Base-by-base conservation (phyloP, 2,329 filamentous ascomycete species). In the Diplocarpon mali region DNA sequence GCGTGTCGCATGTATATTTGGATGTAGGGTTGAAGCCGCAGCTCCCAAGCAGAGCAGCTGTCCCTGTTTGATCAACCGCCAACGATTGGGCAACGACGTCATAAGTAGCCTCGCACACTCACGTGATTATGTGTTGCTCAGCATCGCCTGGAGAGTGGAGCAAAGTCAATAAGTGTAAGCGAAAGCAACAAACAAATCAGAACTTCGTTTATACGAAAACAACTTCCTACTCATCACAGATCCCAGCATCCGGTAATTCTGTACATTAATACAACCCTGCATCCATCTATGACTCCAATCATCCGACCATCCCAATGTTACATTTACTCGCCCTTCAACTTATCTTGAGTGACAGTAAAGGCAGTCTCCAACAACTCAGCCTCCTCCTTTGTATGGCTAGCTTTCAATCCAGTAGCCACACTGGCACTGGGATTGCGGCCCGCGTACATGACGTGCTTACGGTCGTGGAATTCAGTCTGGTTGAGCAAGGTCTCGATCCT, bases 401-500 rank as follows among this genome's bases (percentile, higher is more conserved):
- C 70, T 80, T 98, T 98, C 62, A 92, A 69, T 66, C 92, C 92
- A 44, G 90, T 95, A 31, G 92, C 92, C 20, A 96, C 90, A 53
- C 83, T 90, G 13, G 92, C 90, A 61, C 87, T 95, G 31, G 90
- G 90, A 68, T 88, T 83, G 59, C 92, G 83, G 56, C 92, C 92
- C 48, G 92, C 92, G 66, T 96, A 98, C 79, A 95, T 87, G 63
- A 95, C 88, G 68, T 94, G 86, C 70, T 94, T 89, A 63, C 85
- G 80, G 69, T 93, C 81, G 71, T 96, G 90, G 69, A 94, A 74
- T 69, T 93, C 69, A 0, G 92, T 96, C 64, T 93, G 67, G 71
- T 96, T 95, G 55, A 98, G 75, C 54, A 98, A 70, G 8, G 90
- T 98, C 78, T 98, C 92, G 53, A 98, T 88, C 62, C 92, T 83